Base-by-base conservation (phyloP, 2,329 filamentous ascomycete species). In the Talaromyces sp. region DNA sequence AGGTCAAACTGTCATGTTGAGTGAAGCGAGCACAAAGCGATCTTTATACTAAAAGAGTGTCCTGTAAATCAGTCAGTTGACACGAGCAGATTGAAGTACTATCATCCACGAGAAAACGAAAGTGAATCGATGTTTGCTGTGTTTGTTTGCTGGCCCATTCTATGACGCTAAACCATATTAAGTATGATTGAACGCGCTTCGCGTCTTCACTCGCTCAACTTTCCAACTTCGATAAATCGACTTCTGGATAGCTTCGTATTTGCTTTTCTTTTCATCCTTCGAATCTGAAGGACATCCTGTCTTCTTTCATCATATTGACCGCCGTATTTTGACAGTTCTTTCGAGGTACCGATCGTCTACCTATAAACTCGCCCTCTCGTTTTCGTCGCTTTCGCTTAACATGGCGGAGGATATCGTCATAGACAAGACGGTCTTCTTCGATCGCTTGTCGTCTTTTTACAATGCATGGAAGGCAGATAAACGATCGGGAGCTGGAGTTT, bases 391-490 rank as follows among this genome's bases (percentile, higher is more conserved):
- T 19, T 63, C 50, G 50, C 43, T 62, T 69, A 73, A 54, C 59
- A 89, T 89, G 87, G 85, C 85, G 71, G 87, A 89, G 75, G 91
- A 96, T 81, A 96, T 99, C 82, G 92, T 91, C 82, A 97, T 99
- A 83, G 93, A 98, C 84, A 91, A 90, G 83, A 89, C 90, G 79
- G 84, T 89, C 78, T 99, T 99, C 83, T 93, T 97, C 80, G 93
- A 95, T 83, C 93, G 95, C 76, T 86, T 98, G 71, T 89, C 89
- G 71, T 89, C 90, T 75, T 90, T 99, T 74, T 86, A 93, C 77
- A 89, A 91, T 73, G 88, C 92, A 81, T 99, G 96, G 95, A 98
- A 97, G 84, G 89, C 91, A 73, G 94, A 98, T 84, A 94, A 96
- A 83, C 90, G 93, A 75, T 87, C 90, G 68, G 91, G 90, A 77